These are phyloP conservation scores for Entomortierella chlamydospora DNA, from an alignment of 192 early-diverging fungal species.

Conservation along the genomic window DNA sequence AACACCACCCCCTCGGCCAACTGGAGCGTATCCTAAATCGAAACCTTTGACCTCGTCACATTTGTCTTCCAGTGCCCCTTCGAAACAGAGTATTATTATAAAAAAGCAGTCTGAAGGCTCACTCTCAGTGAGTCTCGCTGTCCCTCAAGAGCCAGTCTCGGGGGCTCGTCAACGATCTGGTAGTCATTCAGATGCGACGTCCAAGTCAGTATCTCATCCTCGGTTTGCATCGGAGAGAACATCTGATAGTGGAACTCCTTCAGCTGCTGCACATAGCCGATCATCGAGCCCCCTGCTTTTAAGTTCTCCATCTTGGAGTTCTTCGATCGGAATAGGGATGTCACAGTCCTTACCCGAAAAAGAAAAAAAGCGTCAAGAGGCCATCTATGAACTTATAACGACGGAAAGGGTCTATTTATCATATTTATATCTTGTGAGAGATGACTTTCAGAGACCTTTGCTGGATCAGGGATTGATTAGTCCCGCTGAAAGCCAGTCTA, in stretches of 20 bases:
- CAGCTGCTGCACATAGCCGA: neutral
- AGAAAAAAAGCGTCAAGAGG: slow-evolving; percentile 83
- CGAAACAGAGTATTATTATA: neutral
- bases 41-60: neutral
- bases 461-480: slow-evolving; percentile 58
- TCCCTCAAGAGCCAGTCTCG: neutral
- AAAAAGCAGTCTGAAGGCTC: slow-evolving; percentile 36
- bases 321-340: slow-evolving; percentile 57
- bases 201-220: slow-evolving; percentile 6
- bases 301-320: slow-evolving; percentile 55
- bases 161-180: slow-evolving; percentile 33
- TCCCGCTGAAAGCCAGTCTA: slow-evolving; percentile 67
- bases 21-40: neutral
- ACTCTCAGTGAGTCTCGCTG: no score
- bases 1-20: slow-evolving; percentile 25
- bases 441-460: slow-evolving; percentile 75
- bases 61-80: slow-evolving; percentile 24
- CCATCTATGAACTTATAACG: slow-evolving; percentile 81
- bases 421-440: slow-evolving; percentile 77
- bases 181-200: slow-evolving; percentile 24
- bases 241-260: neutral
- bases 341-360: slow-evolving; percentile 63
- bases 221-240: slow-evolving; percentile 9
- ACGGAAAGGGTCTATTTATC: slow-evolving; percentile 83
- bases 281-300: slow-evolving; percentile 26